A percentile compares a stretch with the other conserved stretches of the same genome.
Evolutionary conservation across 2,329 filamentous ascomycete genomes (phyloP).

Genomic region (Aspergillus intermedius): DNA sequence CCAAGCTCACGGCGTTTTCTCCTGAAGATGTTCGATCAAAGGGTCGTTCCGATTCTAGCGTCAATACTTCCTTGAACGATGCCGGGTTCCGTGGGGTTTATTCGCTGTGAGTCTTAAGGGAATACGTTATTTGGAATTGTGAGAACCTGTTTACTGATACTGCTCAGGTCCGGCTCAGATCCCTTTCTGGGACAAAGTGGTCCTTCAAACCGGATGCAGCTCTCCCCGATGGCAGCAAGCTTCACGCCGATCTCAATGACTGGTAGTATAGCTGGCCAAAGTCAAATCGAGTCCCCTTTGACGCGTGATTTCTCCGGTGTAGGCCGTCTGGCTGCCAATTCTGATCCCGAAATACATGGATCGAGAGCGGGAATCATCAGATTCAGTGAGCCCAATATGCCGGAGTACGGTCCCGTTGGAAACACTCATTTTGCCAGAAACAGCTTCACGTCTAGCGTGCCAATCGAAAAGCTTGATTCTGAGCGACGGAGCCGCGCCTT

Average conservation of each 20-base stretch:
- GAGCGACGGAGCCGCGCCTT: slow-evolving; percentile 26
- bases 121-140: background rate
- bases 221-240: slow-evolving; percentile 58
- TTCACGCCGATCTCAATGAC: slow-evolving; percentile 49
- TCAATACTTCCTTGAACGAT: slow-evolving; percentile 11
- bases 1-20: slow-evolving; percentile 58
- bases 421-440: slow-evolving; percentile 10
- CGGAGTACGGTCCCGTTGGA: slow-evolving; percentile 20
- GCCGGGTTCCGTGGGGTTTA: slow-evolving; percentile 13
- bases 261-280: slow-evolving; percentile 6
- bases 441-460: slow-evolving; percentile 6
- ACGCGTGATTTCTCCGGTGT: slow-evolving; percentile 10
- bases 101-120: slow-evolving; percentile 13
- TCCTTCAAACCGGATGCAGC: slow-evolving; percentile 24
- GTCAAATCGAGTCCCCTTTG: slow-evolving; percentile 5
- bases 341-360: slow-evolving; percentile 13
- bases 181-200: slow-evolving; percentile 22
- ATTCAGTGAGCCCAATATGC: slow-evolving; percentile 8
- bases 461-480: slow-evolving; percentile 15
- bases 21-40: slow-evolving; percentile 50
- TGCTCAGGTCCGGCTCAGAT: slow-evolving; percentile 18
- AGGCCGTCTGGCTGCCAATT: slow-evolving; percentile 15
- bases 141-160: slow-evolving; percentile 1
- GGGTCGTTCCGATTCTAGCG: slow-evolving; percentile 14
- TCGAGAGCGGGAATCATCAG: slow-evolving; percentile 4